Evolutionary conservation across 208 protist genomes (phyloP).

Genomic region (Acanthamoeba lenticulata): DNA sequence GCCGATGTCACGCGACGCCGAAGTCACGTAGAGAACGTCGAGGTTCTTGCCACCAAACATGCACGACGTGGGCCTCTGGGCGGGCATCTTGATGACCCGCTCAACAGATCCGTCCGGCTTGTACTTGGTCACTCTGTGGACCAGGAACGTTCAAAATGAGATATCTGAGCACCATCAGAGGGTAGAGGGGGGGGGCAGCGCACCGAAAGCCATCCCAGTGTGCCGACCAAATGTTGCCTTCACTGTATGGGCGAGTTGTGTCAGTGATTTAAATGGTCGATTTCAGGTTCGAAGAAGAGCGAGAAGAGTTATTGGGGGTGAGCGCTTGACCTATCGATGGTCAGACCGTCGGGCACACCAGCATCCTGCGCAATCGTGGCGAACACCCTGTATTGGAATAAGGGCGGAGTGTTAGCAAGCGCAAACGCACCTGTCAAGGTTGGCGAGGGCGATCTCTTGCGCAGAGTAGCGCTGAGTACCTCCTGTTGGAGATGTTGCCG

Average conservation of each 20-base stretch:
- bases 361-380: not conserved
- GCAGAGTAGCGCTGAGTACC: not conserved
- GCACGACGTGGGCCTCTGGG: constrained; percentile 50
- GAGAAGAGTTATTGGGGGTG: not conserved
- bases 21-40: constrained; percentile 26
- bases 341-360: constrained; percentile 17
- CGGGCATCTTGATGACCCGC: constrained; percentile 44
- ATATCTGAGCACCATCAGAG: too few species aligned
- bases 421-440: not conserved
- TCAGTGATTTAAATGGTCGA: not conserved
- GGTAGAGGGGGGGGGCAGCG: too few species aligned
- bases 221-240: constrained; percentile 47
- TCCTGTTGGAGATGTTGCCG: constrained; percentile 50
- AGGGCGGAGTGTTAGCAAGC: too few species aligned
- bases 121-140: constrained; percentile 58
- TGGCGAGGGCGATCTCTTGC: too few species aligned
- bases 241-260: not conserved
- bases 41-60: constrained; percentile 56
- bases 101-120: constrained; percentile 24
- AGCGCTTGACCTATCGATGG: not conserved
- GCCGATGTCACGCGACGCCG: constrained; percentile 44
- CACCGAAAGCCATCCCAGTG: constrained; percentile 40
- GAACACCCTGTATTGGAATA: not conserved
- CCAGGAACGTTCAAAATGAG: too few species aligned
- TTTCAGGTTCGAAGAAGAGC: not conserved